These are phyloP conservation scores for Beta corolliflora DNA, from an alignment of 179 eudicot species.

Conservation along the genomic window DNA sequence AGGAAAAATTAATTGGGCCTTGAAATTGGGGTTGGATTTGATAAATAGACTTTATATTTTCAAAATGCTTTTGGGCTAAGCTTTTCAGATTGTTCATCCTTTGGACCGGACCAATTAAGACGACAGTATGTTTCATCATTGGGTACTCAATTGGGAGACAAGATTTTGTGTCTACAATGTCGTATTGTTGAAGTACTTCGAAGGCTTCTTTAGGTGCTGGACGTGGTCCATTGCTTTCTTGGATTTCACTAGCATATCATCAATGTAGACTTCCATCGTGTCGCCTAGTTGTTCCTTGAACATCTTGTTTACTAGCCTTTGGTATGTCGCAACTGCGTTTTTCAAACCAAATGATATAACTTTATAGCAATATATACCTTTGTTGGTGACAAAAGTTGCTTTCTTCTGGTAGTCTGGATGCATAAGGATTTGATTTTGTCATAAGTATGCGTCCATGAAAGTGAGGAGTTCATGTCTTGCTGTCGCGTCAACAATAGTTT, in stretches of 20 bases:
- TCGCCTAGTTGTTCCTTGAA: not conserved
- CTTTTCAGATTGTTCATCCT: no score
- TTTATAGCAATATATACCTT: not conserved
- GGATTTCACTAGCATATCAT: not conserved
- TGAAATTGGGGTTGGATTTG: no score
- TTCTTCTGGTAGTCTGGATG: not conserved
- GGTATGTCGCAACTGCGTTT: no score
- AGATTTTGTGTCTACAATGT: no score
- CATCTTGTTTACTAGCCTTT: not conserved
- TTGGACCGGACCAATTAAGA: no score
- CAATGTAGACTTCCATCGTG: not conserved
- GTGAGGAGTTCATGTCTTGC: not conserved
- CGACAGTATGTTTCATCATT: no score
- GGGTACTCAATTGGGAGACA: no score
- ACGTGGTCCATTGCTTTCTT: not conserved
- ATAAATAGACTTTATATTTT: no score
- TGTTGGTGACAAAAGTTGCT: not conserved
- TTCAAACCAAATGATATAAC: not conserved
- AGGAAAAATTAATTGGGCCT: no score
- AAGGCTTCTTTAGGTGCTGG: not conserved
- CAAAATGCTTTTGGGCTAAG: no score
- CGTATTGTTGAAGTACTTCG: no score
- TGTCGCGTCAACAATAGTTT: not conserved
- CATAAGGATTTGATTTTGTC: not conserved
- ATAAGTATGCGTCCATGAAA: not conserved